phyloP scores from a whole-genome alignment of 116 monocot genomes.

The Trichopus zeylanicus region DNA sequence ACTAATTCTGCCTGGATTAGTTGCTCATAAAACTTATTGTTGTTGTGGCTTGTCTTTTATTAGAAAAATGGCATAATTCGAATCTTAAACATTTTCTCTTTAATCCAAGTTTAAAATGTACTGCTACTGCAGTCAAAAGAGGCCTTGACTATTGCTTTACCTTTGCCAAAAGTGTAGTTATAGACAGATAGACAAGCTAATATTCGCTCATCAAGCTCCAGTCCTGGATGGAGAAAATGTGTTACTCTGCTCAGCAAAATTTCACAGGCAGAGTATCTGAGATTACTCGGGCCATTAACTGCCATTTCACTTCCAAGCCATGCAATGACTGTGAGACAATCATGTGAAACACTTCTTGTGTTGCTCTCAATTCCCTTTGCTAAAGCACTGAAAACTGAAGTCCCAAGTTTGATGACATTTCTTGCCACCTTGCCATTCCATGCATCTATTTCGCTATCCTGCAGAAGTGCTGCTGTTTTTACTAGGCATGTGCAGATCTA shows the following conservation, averaged over 20 bases:
- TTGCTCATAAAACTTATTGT: no score
- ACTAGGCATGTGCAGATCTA: no score
- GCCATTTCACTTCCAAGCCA: conserved; percentile 86
- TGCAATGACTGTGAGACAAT: conserved; percentile 59
- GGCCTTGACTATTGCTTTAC: conserved; percentile 22
- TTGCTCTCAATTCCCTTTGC: conserved; percentile 79
- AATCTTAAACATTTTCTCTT: no score
- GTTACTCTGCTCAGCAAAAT: conserved; percentile 48
- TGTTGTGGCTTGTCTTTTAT: no score
- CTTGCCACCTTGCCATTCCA: conserved; percentile 68
- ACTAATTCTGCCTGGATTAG: no score
- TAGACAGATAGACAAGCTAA: conserved; percentile 77
- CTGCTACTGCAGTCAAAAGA: no score
- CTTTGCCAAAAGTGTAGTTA: conserved; percentile 89
- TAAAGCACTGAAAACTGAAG: conserved; percentile 47
- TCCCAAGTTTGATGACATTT: conserved; percentile 49
- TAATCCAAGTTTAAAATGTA: no score
- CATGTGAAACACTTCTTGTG: conserved; percentile 48
- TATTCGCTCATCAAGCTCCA: conserved; percentile 78
- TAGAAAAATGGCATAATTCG: no score
- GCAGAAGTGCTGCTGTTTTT: conserved; percentile 3
- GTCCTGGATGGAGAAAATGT: conserved; percentile 80
- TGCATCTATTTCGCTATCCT: conserved; percentile 63
- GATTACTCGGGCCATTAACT: conserved; percentile 26
- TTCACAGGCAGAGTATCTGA: conserved; percentile 77